These are phyloP conservation scores for Digitaria exilis DNA, from an alignment of 202 grass and related monocot species.

Conservation along the genomic window DNA sequence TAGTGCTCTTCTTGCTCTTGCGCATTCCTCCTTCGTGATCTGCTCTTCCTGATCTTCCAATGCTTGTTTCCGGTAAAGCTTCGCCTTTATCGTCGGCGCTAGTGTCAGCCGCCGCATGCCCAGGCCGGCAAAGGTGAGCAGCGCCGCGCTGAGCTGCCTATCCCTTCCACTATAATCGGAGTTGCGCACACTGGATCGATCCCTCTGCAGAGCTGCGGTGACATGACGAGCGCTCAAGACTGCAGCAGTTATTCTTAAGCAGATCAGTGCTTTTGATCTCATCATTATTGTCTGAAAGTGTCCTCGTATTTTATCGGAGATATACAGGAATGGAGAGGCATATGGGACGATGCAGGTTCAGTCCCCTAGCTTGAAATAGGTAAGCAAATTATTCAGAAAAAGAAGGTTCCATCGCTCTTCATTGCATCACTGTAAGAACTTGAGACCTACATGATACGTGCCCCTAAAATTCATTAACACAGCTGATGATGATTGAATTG, in stretches of 20 bases:
- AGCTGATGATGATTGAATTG: neutral
- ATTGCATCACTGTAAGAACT: neutral
- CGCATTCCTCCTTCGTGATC: too few species aligned
- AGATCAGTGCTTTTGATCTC: conserved; percentile 19
- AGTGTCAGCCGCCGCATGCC: too few species aligned
- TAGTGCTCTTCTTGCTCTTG: too few species aligned
- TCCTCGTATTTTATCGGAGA: neutral
- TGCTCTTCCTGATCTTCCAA: too few species aligned
- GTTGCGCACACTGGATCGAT: too few species aligned
- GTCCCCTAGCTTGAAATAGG: neutral
- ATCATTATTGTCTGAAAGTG: conserved; percentile 26
- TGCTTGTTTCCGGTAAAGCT: too few species aligned
- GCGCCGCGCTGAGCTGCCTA: too few species aligned
- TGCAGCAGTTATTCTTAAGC: neutral
- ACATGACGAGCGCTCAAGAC: conserved; percentile 23
- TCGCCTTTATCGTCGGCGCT: too few species aligned
- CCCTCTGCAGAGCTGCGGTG: neutral
- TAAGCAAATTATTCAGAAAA: neutral
- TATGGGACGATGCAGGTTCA: neutral
- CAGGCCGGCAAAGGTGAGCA: too few species aligned
- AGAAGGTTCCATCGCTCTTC: neutral
- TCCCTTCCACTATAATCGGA: too few species aligned
- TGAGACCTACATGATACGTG: neutral
- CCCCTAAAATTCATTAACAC: neutral
- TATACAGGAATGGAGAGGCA: neutral